Evolutionary conservation across 768 basidiomycete species (phyloP), one percentile per base, ranked within the genome.

Genomic region (Psilocybe sp.): DNA sequence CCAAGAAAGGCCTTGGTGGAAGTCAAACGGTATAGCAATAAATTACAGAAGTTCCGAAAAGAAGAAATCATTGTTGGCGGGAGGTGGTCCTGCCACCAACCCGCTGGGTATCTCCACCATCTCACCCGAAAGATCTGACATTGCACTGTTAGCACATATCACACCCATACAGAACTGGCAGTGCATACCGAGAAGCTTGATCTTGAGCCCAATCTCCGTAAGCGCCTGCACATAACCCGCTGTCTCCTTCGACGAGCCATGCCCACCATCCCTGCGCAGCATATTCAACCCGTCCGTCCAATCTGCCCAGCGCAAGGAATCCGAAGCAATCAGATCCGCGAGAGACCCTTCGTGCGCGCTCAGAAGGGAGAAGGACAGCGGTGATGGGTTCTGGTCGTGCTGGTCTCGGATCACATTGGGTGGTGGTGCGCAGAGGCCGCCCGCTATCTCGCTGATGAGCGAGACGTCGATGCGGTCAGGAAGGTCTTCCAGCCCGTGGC

Each of bases 231-330:
- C 87, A 60, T 92, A 92, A 18, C 84, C 86, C 35, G 87, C 87
- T 0, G 93, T 94, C 67, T 93, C 89, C 55, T 84, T 79, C 4
- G 92, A 92, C 11, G 86, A 73, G 50, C 92, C 89, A 62, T 91
- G 90, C 7, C 89, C 87, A 14, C 89, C 83, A 56, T 89, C 89
- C 45, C 84, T 73, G 36, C 90, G 75, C 37, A 95, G 76, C 84
- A 95, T 89, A 59, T 91, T 91, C 65, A 96, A 63, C 4, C 92
- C 93, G 64, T 96, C 93, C 2, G 91, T 91, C 93, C 93, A 96
- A 69, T 96, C 93, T 13, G 90, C 87, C 87, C 89, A 94, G 14
- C 86, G 74, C 14, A 84, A 82, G 46, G 81, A 78, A 64, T 92
- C 83, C 23, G 85, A 81, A 3, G 90, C 88, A 57, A 91, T 84